phyloP scores from a whole-genome alignment of 345 rosid genomes.

The Sapria himalayana region DNA sequence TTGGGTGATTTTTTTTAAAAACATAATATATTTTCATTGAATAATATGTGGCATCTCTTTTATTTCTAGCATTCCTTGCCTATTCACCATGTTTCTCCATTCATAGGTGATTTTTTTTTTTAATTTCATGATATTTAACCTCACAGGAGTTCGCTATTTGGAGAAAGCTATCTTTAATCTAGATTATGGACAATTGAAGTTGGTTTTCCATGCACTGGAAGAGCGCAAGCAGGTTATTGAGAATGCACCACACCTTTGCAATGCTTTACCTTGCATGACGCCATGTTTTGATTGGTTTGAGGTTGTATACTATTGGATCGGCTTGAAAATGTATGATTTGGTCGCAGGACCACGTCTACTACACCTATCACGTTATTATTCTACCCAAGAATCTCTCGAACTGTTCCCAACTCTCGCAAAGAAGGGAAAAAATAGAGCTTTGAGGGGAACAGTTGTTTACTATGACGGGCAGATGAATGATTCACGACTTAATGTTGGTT shows the following conservation, averaged over 20 bases:
- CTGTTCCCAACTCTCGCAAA: slow-evolving; percentile 88
- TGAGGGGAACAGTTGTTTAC: slow-evolving; percentile 86
- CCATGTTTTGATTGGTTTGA: slow-evolving; percentile 97
- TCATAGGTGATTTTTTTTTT: neutral
- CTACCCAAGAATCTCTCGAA: slow-evolving; percentile 58
- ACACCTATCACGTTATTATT: slow-evolving; percentile 82
- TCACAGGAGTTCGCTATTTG: slow-evolving; percentile 77
- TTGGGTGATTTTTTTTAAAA: too few species aligned
- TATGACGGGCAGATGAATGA: slow-evolving; percentile 99
- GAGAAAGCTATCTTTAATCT: slow-evolving; percentile 94
- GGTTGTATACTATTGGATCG: slow-evolving; percentile 79
- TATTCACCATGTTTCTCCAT: neutral
- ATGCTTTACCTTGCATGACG: slow-evolving; percentile 96
- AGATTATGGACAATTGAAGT: slow-evolving; percentile 81
- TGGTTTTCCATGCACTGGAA: slow-evolving; percentile 90
- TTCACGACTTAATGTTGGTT: slow-evolving; percentile 67
- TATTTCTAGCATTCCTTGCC: too few species aligned
- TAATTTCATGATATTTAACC: neutral
- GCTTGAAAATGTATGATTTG: slow-evolving; percentile 89
- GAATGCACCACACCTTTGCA: slow-evolving; percentile 88
- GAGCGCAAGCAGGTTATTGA: slow-evolving; percentile 86
- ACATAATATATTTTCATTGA: too few species aligned
- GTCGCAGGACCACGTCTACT: slow-evolving; percentile 70
- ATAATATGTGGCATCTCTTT: too few species aligned
- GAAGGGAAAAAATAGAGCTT: slow-evolving; percentile 39